phyloP scores from a whole-genome alignment of 306 rosid species.

The Castanospermum australe region DNA sequence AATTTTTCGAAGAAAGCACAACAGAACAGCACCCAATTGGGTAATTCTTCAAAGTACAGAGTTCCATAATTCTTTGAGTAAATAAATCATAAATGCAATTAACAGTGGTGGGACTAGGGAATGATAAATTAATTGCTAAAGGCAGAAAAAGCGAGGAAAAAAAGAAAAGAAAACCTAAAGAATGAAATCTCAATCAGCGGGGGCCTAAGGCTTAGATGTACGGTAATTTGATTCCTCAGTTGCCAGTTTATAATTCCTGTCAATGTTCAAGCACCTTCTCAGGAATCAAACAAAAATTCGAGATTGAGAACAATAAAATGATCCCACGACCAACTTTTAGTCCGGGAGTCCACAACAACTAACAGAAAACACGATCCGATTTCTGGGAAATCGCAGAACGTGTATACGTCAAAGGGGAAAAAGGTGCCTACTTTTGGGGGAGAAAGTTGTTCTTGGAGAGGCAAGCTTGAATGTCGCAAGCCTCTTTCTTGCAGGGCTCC shows the following conservation, averaged over 20 bases:
- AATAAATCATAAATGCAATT: neutral
- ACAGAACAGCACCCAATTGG: neutral
- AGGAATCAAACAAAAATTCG: neutral
- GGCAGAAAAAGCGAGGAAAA: neutral
- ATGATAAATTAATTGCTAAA: neutral
- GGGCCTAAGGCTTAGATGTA: neutral
- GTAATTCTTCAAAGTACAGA: neutral
- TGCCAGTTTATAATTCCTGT: neutral
- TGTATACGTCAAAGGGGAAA: neutral
- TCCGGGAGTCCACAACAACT: neutral
- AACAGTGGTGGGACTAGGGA: neutral
- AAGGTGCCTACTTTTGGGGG: constrained; percentile 54
- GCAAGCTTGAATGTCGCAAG: constrained; percentile 93
- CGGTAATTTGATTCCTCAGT: neutral
- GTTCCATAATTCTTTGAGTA: neutral
- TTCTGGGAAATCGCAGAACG: neutral
- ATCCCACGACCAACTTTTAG: neutral
- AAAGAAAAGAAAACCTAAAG: neutral
- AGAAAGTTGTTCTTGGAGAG: constrained; percentile 82
- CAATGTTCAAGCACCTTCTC: neutral
- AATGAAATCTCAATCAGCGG: neutral
- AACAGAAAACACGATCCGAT: neutral
- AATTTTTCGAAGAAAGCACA: neutral
- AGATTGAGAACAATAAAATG: neutral
- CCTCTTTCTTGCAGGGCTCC: constrained; percentile 96